These are phyloP conservation scores for Barbatosphaeria neglecta DNA, from an alignment of 495 filamentous ascomycete genomes.

Conservation along the genomic window DNA sequence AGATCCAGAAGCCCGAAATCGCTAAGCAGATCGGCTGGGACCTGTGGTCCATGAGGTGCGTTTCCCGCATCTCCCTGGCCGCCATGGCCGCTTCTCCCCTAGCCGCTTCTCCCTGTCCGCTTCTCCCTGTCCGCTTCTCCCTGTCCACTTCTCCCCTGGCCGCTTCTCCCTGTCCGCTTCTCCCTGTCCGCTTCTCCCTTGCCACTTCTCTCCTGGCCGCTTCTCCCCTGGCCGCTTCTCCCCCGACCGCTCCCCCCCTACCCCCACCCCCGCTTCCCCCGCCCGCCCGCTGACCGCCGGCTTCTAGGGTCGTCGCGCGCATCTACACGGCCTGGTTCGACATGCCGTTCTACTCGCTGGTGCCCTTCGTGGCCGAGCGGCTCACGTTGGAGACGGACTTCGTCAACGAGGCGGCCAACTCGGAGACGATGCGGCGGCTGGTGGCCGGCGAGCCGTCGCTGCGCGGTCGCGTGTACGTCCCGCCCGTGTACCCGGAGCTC, in stretches of 20 bases:
- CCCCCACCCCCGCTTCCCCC: no score
- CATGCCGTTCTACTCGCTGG: constrained; percentile 74
- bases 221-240: no score
- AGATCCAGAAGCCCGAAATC: constrained; percentile 95
- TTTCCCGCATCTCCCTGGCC: not conserved
- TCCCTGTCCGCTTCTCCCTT: no score
- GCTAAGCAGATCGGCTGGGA: constrained; percentile 82
- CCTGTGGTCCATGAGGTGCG: constrained; percentile 85
- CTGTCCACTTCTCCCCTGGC: no score
- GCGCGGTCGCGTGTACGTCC: constrained; percentile 73
- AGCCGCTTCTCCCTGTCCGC: no score
- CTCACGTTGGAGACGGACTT: constrained; percentile 90
- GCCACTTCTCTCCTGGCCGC: no score
- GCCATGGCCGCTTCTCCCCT: not conserved
- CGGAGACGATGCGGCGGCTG: constrained; percentile 67
- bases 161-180: no score
- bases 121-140: no score
- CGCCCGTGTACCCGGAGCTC: constrained; percentile 69
- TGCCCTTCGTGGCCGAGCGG: constrained; percentile 82
- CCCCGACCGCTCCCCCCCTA: no score
- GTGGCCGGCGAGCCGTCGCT: constrained; percentile 69
- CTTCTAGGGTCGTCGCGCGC: constrained; percentile 62
- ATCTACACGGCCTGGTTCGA: constrained; percentile 76
- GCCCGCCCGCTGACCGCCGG: no score
- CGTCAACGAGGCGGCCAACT: constrained; percentile 77